Conservation (phyloP, 2,329 filamentous ascomycete genomes). For the Hypoxylon sp. region DNA sequence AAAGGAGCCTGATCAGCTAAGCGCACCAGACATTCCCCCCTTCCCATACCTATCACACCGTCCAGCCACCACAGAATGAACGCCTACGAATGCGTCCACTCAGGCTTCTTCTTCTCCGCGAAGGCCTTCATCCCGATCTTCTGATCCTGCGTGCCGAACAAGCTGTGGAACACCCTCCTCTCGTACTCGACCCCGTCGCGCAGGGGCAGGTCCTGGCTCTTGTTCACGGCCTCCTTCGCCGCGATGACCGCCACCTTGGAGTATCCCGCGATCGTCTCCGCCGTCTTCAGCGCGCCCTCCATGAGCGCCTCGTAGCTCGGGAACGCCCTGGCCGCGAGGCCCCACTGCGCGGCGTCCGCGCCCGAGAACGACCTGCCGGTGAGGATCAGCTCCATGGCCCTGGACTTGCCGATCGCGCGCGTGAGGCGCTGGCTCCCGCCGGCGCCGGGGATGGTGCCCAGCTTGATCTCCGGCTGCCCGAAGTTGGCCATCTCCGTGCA, state of each 20-base stretch:
- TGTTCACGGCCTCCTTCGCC: slow-evolving; percentile 98
- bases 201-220: slow-evolving; percentile 91
- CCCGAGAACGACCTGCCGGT: slow-evolving; percentile 88
- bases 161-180: slow-evolving; percentile 88
- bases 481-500: slow-evolving; percentile 88
- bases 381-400: slow-evolving; percentile 91
- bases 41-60: not conserved
- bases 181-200: slow-evolving; percentile 96
- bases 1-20: not conserved
- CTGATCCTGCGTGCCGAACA: slow-evolving; percentile 96
- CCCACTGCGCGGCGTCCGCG: slow-evolving; percentile 88
- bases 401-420: slow-evolving; percentile 82
- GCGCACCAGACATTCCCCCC: not conserved
- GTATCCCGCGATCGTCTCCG: slow-evolving; percentile 89
- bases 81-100: slow-evolving; percentile 83
- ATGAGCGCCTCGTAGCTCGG: slow-evolving; percentile 84
- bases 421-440: slow-evolving; percentile 92
- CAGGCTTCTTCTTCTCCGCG: slow-evolving; percentile 91
- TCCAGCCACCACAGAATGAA: not conserved
- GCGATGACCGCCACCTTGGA: slow-evolving; percentile 89
- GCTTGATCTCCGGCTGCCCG: slow-evolving; percentile 96
- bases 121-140: slow-evolving; percentile 98
- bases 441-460: slow-evolving; percentile 91
- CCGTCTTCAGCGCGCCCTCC: slow-evolving; percentile 82
- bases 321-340: slow-evolving; percentile 86